Base-by-base conservation (phyloP, 768 basidiomycete genomes). In the Leccinum incarnatum region DNA sequence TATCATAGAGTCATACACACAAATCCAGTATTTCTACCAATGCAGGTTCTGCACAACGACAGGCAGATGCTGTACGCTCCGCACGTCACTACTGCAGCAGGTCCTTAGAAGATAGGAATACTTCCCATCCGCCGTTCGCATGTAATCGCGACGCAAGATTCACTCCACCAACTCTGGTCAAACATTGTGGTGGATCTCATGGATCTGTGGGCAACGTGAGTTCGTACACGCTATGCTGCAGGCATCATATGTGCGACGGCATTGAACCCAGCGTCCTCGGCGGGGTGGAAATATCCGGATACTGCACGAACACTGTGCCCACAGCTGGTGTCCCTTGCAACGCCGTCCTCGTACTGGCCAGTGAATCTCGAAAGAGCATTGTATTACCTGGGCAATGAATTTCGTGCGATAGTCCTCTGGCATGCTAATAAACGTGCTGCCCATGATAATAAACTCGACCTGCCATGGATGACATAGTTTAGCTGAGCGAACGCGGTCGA, bases 241-340 rank as follows among this genome's bases (percentile, higher is more conserved):
- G 95, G 95, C 95, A 99, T 99, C 96, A 19, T 98, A 72, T 99
- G 97, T 19, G 95, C 95, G 29, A 99, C 97, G 54, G 98, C 95
- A 75, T 99, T 99, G 87, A 97, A 99, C 5, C 97, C 97, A 2
- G 96, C 96, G 67, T 98, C 96, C 72, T 99, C 98, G 19, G 95
- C 88, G 67, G 98, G 86, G 69, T 98, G 96, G 76, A 99, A 98
- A 14, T 89, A 91, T 73, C 98, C 96, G 51, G 92, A 88, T 54
- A 98, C 96, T 10, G 96, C 93, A 54, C 93, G 93, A 53, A 99
- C 97, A 8, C 8, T 99, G 74, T 99, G 97, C 1, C 97, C 97
- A 56, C 96, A 90, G 72, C 98, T 99, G 21, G 97, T 98, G 72
- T 99, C 97, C 54, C 97, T 86, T 15, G 97, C 97, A 25, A 99